Base-by-base conservation (phyloP, 108 stramenopile genomes). In the Cyclotella atomus region DNA sequence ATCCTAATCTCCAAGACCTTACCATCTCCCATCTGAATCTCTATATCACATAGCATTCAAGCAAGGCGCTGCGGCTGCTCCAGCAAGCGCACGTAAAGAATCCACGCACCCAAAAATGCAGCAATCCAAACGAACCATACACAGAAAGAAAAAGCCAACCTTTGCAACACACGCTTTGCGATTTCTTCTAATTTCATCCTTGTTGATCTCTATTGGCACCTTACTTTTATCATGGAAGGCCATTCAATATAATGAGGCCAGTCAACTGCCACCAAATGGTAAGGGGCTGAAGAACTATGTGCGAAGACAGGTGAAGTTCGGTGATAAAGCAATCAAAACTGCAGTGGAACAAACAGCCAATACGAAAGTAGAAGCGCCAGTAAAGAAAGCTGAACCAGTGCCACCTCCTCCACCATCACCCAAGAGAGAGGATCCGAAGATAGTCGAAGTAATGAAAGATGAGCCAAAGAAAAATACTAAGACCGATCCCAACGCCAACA, bases 151-250 rank as follows among this genome's bases (percentile, higher is more conserved):
- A 12, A 41, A 41, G 12, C 38, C 47, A 19, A n/a, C 47, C 47
- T 49, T n/a, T 49, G 47, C 47, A 12, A 57, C 29, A 30, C n/a
- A 57, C 20, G 45, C 64, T 9, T 14, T 57, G 2, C 34, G 34
- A 4, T 57, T 70, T 7, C 24, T 70, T 17, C 6, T 70, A 44
- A 12, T 19, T 7, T 1, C 68, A 44, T 70, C 68, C 17, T 3
- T 70, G 3, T 2, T 45, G 17, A 33, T 70, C 14, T 70, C 68
- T 23, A 70, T 70, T 27, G 28, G 43, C 41, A 70, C 68, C 10
- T 17, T 70, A 17, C 19, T 70, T 35, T 19, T 70, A 16, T 70
- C 68, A 55, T 70, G 68, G 68, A 28, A 44, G 0, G 55, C 43
- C 0, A 57, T 70, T 70, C 43, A 56, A 43, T 47, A 68, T 14